Evolutionary conservation across 2,329 filamentous ascomycete genomes (phyloP).

Genomic region (Verticillium isaacii): DNA sequence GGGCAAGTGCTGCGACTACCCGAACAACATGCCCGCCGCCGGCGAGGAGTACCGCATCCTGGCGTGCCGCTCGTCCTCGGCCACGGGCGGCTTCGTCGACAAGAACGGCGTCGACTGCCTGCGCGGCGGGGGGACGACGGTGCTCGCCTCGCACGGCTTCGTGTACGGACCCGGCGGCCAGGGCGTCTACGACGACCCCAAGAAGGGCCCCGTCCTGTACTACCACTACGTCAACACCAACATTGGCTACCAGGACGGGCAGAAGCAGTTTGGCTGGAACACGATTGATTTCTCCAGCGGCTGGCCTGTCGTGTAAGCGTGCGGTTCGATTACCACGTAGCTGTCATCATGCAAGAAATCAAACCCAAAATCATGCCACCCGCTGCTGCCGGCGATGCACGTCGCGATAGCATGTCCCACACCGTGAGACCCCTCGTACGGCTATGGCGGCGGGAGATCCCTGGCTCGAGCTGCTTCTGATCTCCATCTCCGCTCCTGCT

Average conservation of each 20-base stretch:
- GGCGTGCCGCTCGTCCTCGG: slow-evolving; percentile 53
- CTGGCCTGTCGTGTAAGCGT: slow-evolving; percentile 34
- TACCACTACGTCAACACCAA: slow-evolving; percentile 32
- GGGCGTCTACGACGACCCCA: slow-evolving; percentile 28
- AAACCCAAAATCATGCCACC: background rate
- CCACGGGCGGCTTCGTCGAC: slow-evolving; percentile 54
- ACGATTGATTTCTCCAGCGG: slow-evolving; percentile 41
- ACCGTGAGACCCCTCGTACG: no score
- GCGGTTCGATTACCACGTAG: no score
- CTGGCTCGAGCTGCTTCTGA: no score
- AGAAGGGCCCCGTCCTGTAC: slow-evolving; percentile 36
- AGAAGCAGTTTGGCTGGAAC: slow-evolving; percentile 49
- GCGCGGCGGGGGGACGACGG: slow-evolving; percentile 55
- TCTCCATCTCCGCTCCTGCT: no score
- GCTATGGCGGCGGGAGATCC: no score
- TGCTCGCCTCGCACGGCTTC: slow-evolving; percentile 54
- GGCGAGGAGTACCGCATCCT: slow-evolving; percentile 64
- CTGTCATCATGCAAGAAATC: background rate
- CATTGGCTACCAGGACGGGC: slow-evolving; percentile 26
- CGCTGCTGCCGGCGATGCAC: background rate
- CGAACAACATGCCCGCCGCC: slow-evolving; percentile 40
- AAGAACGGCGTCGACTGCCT: slow-evolving; percentile 47
- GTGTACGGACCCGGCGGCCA: slow-evolving; percentile 65
- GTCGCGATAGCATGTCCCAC: no score
- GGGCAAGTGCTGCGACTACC: slow-evolving; percentile 59